Conservation (phyloP, 1,284 basidiomycete genomes). For the Mycena citricolor region DNA sequence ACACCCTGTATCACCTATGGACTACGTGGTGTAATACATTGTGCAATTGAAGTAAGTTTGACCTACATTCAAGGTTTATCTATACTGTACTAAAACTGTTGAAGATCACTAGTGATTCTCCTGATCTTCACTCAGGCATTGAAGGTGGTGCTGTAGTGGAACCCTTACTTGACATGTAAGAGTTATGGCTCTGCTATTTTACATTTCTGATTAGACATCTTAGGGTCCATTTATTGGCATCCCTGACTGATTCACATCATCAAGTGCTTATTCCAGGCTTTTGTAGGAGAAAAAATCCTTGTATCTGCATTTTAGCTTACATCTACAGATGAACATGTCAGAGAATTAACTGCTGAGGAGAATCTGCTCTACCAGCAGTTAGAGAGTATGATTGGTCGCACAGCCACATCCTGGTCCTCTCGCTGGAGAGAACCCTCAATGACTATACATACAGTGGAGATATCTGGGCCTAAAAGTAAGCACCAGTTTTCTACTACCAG, state of each 20-base stretch:
- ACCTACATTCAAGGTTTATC: neutral
- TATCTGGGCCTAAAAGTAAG: conserved; percentile 75
- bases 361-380: conserved; percentile 66
- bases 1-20: conserved; percentile 97
- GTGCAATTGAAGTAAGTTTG: conserved; percentile 61
- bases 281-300: too few species aligned
- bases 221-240: conserved; percentile 80
- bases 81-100: conserved; percentile 1
- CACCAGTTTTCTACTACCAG: neutral
- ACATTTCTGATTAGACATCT: neutral
- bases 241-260: conserved; percentile 58
- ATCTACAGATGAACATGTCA: conserved; percentile 70
- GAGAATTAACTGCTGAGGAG: conserved; percentile 66
- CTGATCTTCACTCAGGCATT: conserved; percentile 88
- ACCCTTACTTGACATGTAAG: conserved; percentile 90
- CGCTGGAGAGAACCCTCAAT: conserved; percentile 81
- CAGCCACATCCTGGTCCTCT: conserved; percentile 66
- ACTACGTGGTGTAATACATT: conserved; percentile 89
- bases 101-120: conserved; percentile 64
- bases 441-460: conserved; percentile 69
- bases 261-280: conserved; percentile 80
- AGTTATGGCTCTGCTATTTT: conserved; percentile 1
- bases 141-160: conserved; percentile 88
- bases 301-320: conserved; percentile 7
- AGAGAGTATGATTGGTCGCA: conserved; percentile 63